phyloP scores from a whole-genome alignment of 176 grass and related monocot species.

The Dactylis glomerata region DNA sequence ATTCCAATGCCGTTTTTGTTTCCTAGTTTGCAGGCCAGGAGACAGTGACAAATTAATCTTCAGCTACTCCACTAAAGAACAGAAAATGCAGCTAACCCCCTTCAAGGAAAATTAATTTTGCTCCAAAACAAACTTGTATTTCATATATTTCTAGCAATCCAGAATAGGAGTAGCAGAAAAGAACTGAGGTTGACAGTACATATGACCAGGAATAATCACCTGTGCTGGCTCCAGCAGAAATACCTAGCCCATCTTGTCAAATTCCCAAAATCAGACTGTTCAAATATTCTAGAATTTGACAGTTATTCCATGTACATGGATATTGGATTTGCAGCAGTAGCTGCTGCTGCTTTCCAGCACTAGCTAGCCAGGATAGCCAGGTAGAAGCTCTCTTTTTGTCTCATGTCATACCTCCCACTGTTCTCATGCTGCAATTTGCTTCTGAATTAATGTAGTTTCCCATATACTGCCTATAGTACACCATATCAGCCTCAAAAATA shows the following conservation, averaged over 20 bases:
- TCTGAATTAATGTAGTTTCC: slow-evolving; percentile 3
- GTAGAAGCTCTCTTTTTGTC: slow-evolving; percentile 22
- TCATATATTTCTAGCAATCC: background rate
- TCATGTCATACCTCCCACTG: slow-evolving; percentile 15
- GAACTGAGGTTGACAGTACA: background rate
- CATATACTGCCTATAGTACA: slow-evolving; percentile 36
- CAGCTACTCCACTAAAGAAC: background rate
- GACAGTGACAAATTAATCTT: background rate
- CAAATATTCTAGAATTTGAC: slow-evolving; percentile 28
- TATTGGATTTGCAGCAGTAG: slow-evolving; percentile 5
- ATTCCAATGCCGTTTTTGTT: too few species aligned
- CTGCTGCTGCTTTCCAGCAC: slow-evolving; percentile 17
- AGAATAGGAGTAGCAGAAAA: background rate
- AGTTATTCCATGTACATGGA: slow-evolving; percentile 20
- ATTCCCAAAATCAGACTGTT: slow-evolving; percentile 3
- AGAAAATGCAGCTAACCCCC: background rate
- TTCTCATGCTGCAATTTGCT: slow-evolving; percentile 16
- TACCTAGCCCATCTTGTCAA: slow-evolving; percentile 30
- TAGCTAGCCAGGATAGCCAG: slow-evolving; percentile 4
- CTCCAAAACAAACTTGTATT: background rate
- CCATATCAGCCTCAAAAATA: slow-evolving; percentile 28
- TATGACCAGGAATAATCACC: slow-evolving; percentile 20
- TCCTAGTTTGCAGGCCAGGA: slow-evolving; percentile 24
- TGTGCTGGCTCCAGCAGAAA: background rate
- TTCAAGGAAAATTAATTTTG: background rate